Conservation (phyloP, 306 rosid genomes). For the Potentilla sterilis region DNA sequence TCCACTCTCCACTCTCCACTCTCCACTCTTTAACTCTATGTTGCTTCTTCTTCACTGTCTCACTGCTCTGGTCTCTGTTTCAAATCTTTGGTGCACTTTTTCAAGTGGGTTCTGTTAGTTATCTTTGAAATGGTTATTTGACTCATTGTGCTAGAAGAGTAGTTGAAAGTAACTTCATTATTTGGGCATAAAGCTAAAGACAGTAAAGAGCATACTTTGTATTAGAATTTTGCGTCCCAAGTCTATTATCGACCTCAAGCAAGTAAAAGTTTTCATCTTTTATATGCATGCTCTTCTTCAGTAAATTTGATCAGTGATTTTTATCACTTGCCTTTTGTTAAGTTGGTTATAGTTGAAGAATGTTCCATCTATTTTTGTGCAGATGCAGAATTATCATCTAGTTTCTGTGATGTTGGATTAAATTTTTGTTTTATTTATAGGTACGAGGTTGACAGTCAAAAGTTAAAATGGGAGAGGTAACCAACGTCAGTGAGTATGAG, state of each 20-base stretch:
- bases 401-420: constrained; percentile 1
- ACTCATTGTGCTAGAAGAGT: neutral
- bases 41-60: constrained; percentile 6
- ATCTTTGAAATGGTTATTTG: neutral
- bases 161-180: neutral
- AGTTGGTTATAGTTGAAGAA: neutral
- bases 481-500: constrained; percentile 67
- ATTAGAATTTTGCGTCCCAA: neutral
- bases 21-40: constrained; percentile 15
- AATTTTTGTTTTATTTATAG: constrained; percentile 20
- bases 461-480: constrained; percentile 52
- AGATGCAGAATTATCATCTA: neutral
- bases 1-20: neutral
- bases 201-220: neutral
- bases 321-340: neutral
- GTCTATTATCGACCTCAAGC: neutral
- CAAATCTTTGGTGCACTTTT: constrained; percentile 1
- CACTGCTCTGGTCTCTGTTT: neutral
- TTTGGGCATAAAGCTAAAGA: neutral
- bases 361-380: neutral
- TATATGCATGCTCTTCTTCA: neutral
- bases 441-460: constrained; percentile 16
- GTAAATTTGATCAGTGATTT: neutral
- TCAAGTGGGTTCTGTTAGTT: neutral
- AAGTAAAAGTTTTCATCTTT: neutral